Evolutionary conservation across 768 basidiomycete genomes (phyloP).

Genomic region (Auricularia heimuer): DNA sequence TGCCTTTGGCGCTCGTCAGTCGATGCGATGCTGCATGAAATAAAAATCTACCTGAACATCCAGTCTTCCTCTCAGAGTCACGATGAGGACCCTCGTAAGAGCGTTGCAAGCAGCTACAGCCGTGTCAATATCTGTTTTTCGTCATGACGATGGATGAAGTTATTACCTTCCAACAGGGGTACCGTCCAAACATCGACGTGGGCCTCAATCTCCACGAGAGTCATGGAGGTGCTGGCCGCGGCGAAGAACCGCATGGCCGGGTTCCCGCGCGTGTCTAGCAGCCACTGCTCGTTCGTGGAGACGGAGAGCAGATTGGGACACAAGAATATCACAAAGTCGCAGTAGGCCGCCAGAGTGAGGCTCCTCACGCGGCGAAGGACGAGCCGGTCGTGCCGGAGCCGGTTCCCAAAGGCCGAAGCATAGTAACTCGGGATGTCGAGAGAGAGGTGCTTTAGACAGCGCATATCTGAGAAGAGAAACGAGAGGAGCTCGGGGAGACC

Average conservation of each 20-base stretch:
- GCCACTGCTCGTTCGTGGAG: background rate
- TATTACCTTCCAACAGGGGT: background rate
- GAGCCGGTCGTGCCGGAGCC: background rate
- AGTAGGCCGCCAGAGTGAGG: background rate
- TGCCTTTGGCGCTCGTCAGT: background rate
- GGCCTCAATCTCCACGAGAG: background rate
- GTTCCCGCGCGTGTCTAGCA: background rate
- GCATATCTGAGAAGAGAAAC: background rate
- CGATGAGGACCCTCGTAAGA: background rate
- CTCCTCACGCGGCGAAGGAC: background rate
- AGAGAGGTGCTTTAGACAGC: background rate
- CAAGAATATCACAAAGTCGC: background rate
- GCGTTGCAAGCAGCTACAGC: background rate
- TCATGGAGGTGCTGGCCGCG: background rate
- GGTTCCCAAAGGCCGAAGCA: background rate
- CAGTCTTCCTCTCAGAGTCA: background rate
- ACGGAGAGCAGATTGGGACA: background rate
- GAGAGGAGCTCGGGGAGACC: background rate
- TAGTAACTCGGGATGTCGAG: background rate
- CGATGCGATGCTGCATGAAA: background rate
- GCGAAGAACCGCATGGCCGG: background rate
- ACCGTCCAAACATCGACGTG: background rate
- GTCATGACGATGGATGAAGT: background rate
- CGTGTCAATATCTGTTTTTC: background rate
- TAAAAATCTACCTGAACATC: background rate